These are phyloP conservation scores for Diaporthe helianthi DNA, from an alignment of 2,329 filamentous ascomycete genomes.

Conservation along the genomic window DNA sequence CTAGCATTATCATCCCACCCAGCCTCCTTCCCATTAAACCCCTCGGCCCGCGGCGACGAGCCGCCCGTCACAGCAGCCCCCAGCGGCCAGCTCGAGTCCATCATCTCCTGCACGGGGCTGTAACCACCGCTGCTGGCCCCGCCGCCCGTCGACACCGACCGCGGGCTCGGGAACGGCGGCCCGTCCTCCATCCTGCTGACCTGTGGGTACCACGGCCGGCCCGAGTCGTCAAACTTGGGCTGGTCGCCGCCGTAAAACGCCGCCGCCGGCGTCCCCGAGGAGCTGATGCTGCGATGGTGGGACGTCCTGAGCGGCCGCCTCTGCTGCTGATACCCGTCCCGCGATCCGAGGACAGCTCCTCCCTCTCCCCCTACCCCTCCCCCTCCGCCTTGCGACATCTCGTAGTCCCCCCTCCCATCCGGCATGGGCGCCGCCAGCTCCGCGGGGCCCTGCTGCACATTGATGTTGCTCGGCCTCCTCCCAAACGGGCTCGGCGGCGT, in stretches of 20 bases:
- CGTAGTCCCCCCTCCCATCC: background rate
- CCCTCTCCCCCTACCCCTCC: no score
- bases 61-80: constrained; percentile 13
- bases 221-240: constrained; percentile 29
- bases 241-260: constrained; percentile 10
- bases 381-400: background rate
- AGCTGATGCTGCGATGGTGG: constrained; percentile 16
- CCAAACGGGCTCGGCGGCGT: constrained; percentile 15
- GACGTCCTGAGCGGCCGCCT: constrained; percentile 19
- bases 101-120: background rate
- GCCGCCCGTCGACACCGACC: constrained; percentile 1
- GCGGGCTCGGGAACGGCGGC: constrained; percentile 14
- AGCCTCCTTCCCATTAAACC: background rate
- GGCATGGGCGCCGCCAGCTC: constrained; percentile 25
- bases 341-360: background rate
- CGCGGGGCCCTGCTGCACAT: constrained; percentile 22
- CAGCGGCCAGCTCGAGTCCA: constrained; percentile 23
- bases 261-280: background rate
- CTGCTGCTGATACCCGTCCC: background rate
- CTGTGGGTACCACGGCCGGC: constrained; percentile 27
- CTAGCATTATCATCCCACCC: background rate
- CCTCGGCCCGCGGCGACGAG: background rate
- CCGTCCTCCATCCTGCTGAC: constrained; percentile 27
- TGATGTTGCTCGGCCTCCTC: background rate
- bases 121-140: background rate